A percentile compares a stretch with the other conserved stretches of the same genome.
Conservation (phyloP, 1,284 basidiomycete species). For the Cutaneotrichosporon dermatis region DNA sequence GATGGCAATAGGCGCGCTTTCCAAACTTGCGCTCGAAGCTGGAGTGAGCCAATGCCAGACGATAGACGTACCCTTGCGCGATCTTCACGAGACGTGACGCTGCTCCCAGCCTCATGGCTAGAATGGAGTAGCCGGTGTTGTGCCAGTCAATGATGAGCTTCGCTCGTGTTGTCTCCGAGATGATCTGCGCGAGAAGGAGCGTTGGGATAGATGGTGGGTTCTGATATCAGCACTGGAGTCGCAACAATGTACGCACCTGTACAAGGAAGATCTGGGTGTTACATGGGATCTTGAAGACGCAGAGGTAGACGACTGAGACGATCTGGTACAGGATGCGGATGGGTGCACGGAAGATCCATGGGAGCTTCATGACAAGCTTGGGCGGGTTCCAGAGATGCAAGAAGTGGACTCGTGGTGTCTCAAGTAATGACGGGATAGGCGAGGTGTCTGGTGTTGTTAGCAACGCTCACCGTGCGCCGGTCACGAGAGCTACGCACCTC, state of each 20-base stretch:
- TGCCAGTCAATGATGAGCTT: slow-evolving; percentile 99
- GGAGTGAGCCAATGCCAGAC: not conserved
- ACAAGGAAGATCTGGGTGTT: slow-evolving; percentile 83
- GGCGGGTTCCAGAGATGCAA: slow-evolving; percentile 67
- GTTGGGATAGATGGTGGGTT: slow-evolving; percentile 97
- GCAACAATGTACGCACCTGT: slow-evolving; percentile 59
- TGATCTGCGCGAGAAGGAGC: slow-evolving; percentile 75
- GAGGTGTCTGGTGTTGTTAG: slow-evolving; percentile 58
- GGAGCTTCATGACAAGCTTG: slow-evolving; percentile 54
- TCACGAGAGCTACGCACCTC: slow-evolving; percentile 55
- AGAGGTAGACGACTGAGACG: slow-evolving; percentile 57
- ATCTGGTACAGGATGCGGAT: slow-evolving; percentile 74
- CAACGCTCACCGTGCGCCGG: too few relatives aligned
- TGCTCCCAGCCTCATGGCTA: slow-evolving; percentile 72
- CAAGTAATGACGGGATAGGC: slow-evolving; percentile 64
- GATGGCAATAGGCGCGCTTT: slow-evolving; percentile 72
- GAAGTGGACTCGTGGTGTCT: slow-evolving; percentile 61
- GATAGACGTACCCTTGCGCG: slow-evolving; percentile 60
- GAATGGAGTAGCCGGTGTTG: slow-evolving; percentile 91
- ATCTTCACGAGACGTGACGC: slow-evolving; percentile 66
- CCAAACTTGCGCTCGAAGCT: slow-evolving; percentile 84
- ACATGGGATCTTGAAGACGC: slow-evolving; percentile 57
- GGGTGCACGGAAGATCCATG: slow-evolving; percentile 72
- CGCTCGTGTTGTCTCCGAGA: slow-evolving; percentile 62
- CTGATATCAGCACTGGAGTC: slow-evolving; percentile 50